These are phyloP conservation scores for Lichtheimia corymbifera DNA, from an alignment of 371 early-diverging fungal genomes.

Conservation along the genomic window DNA sequence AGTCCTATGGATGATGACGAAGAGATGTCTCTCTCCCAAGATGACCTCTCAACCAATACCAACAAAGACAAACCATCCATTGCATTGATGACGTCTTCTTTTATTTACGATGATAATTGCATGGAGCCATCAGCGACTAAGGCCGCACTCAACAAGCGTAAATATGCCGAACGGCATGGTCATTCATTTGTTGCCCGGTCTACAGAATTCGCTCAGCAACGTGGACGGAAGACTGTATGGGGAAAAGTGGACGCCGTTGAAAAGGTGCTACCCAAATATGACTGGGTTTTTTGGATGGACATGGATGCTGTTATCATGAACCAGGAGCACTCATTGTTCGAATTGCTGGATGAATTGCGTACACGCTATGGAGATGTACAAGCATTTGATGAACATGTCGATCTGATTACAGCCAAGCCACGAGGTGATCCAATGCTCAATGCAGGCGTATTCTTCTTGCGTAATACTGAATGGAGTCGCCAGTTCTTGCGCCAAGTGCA, in stretches of 20 bases:
- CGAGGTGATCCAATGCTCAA: constrained; percentile 53
- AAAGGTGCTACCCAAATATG: constrained; percentile 62
- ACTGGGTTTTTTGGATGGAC: constrained; percentile 72
- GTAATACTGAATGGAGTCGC: constrained; percentile 61
- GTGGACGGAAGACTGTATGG: constrained; percentile 54
- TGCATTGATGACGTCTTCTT: constrained; percentile 61
- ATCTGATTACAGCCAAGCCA: constrained; percentile 54
- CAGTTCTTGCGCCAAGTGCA: constrained; percentile 58
- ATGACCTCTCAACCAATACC: neutral
- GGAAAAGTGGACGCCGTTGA: constrained; percentile 65
- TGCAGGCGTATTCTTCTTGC: constrained; percentile 65
- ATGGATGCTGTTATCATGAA: constrained; percentile 68
- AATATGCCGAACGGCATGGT: constrained; percentile 56
- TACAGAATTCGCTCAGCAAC: constrained; percentile 56
- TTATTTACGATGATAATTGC: constrained; percentile 54
- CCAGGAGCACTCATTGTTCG: constrained; percentile 36
- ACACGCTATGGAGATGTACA: constrained; percentile 21
- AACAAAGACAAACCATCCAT: constrained; percentile 23
- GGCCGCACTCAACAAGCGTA: constrained; percentile 62
- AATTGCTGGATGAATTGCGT: constrained; percentile 35
- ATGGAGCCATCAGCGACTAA: constrained; percentile 59
- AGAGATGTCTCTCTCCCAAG: neutral
- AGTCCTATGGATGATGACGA: constrained; percentile 17
- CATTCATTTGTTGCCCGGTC: constrained; percentile 64
- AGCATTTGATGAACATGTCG: constrained; percentile 33